These are phyloP conservation scores for Fusarium longipes DNA, from an alignment of 2,329 filamentous ascomycete species.

Conservation along the genomic window DNA sequence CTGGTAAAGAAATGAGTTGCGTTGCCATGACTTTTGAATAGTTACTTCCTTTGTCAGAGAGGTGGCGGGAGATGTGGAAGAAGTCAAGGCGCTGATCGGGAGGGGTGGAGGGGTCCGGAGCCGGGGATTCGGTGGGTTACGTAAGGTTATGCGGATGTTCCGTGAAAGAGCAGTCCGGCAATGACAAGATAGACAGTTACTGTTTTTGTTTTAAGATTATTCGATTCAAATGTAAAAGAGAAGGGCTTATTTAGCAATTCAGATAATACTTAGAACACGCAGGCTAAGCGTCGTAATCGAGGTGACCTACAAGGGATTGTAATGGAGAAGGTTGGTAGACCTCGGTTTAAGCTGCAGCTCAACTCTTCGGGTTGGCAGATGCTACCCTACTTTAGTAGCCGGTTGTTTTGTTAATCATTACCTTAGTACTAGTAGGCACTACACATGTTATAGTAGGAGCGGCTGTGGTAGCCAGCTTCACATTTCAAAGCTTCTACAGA, in stretches of 20 bases:
- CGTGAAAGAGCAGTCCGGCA: background rate
- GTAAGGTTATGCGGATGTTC: slow-evolving; percentile 17
- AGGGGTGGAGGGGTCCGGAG: slow-evolving; percentile 33
- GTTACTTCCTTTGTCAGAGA: background rate
- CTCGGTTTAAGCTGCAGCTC: slow-evolving; percentile 35
- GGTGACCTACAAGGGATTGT: slow-evolving; percentile 1
- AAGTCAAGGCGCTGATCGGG: slow-evolving; percentile 4
- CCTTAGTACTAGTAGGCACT: too few species aligned
- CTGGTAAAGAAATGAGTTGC: slow-evolving; percentile 72
- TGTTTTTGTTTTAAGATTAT: background rate
- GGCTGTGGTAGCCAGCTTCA: background rate
- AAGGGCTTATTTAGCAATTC: background rate
- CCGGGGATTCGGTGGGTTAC: slow-evolving; percentile 8
- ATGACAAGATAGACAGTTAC: too few species aligned
- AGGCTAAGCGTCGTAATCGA: slow-evolving; percentile 14
- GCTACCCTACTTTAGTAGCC: background rate
- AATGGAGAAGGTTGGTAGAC: slow-evolving; percentile 28
- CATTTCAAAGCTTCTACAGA: background rate
- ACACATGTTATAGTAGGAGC: too few species aligned
- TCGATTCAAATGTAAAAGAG: background rate
- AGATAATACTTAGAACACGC: background rate
- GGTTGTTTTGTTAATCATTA: background rate
- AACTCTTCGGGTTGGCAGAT: background rate
- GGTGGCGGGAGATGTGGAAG: background rate
- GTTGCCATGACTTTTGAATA: slow-evolving; percentile 64